Percentiles rank a stretch among this genome's conserved stretches.
These are phyloP conservation scores for Hirsutella rhossiliensis DNA, from an alignment of 2,329 filamentous ascomycete genomes.

Conservation along the genomic window DNA sequence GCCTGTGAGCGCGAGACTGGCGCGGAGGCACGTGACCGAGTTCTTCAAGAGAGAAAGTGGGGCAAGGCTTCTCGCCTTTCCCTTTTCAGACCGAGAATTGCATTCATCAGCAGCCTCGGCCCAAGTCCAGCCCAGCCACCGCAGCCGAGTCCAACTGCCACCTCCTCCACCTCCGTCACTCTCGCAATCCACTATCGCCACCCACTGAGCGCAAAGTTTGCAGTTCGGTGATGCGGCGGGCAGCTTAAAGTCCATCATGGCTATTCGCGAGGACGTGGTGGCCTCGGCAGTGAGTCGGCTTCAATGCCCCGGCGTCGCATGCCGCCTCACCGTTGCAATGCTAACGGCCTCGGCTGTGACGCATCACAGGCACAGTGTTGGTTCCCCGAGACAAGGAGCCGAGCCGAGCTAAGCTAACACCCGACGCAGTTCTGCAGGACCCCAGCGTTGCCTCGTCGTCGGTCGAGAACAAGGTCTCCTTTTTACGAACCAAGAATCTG, in stretches of 20 bases:
- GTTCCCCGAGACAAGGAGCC: constrained; percentile 6
- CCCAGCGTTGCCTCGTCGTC: constrained; percentile 81
- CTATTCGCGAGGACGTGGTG: constrained; percentile 90
- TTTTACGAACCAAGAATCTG: constrained; percentile 91
- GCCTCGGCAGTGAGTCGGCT: constrained; percentile 55
- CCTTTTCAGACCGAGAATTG: neutral
- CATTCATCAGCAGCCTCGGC: constrained; percentile 18
- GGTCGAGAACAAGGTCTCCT: constrained; percentile 85
- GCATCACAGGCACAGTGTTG: constrained; percentile 29
- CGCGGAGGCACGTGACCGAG: too few relatives aligned
- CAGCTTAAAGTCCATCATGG: constrained; percentile 34
- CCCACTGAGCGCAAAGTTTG: neutral
- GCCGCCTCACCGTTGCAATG: neutral
- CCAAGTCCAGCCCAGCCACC: constrained; percentile 8
- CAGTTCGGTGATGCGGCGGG: constrained; percentile 9
- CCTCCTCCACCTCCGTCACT: constrained; percentile 1
- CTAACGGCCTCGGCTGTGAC: neutral
- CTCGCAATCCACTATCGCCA: too few relatives aligned
- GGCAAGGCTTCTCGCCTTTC: neutral
- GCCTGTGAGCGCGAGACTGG: too few relatives aligned
- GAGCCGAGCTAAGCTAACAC: constrained; percentile 7
- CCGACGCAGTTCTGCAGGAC: constrained; percentile 69
- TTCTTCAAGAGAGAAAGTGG: too few relatives aligned
- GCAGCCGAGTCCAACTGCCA: neutral
- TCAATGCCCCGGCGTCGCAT: neutral